A percentile compares a stretch with the other conserved stretches of the same genome.
Evolutionary conservation across 768 basidiomycete genomes (phyloP).

Genomic region (Pleurotus eryngii): DNA sequence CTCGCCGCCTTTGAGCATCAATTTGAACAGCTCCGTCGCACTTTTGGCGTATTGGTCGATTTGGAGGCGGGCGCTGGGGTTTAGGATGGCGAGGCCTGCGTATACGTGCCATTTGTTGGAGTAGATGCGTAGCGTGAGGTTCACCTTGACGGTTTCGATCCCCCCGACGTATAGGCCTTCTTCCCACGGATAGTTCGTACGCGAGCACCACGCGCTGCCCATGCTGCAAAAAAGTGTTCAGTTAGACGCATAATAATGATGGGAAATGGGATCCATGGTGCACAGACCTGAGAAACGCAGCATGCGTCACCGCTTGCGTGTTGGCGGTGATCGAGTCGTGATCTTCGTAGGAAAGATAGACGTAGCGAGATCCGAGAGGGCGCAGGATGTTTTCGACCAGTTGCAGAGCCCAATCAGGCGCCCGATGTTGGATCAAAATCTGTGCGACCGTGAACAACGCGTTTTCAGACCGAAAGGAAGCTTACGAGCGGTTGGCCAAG

Average conservation of each 20-base stretch:
- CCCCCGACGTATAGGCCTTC: slow-evolving; percentile 92
- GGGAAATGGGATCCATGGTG: neutral
- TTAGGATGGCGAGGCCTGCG: slow-evolving; percentile 96
- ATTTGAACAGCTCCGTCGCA: slow-evolving; percentile 88
- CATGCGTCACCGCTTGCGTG: slow-evolving; percentile 97
- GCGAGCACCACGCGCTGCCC: slow-evolving; percentile 92
- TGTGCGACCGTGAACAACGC: slow-evolving; percentile 25
- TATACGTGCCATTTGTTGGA: slow-evolving; percentile 99
- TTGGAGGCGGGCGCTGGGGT: slow-evolving; percentile 83
- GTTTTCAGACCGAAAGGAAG: neutral
- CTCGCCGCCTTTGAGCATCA: slow-evolving; percentile 73
- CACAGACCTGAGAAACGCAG: slow-evolving; percentile 87
- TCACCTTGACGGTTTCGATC: slow-evolving; percentile 97
- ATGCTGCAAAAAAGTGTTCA: slow-evolving; percentile 52
- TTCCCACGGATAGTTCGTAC: slow-evolving; percentile 89
- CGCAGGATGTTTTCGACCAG: slow-evolving; percentile 82
- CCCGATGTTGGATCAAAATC: slow-evolving; percentile 89
- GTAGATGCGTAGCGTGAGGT: slow-evolving; percentile 94
- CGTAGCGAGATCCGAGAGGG: slow-evolving; percentile 80
- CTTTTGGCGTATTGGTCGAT: slow-evolving; percentile 90
- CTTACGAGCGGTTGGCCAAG: slow-evolving; percentile 84
- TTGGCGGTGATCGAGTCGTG: slow-evolving; percentile 97
- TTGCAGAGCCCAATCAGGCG: slow-evolving; percentile 62
- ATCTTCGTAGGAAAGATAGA: slow-evolving; percentile 93
- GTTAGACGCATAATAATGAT: too few relatives aligned